A percentile compares a stretch with the other conserved stretches of the same genome.
These are phyloP conservation scores for Imleria badia DNA, from an alignment of 768 basidiomycete species.

Conservation along the genomic window DNA sequence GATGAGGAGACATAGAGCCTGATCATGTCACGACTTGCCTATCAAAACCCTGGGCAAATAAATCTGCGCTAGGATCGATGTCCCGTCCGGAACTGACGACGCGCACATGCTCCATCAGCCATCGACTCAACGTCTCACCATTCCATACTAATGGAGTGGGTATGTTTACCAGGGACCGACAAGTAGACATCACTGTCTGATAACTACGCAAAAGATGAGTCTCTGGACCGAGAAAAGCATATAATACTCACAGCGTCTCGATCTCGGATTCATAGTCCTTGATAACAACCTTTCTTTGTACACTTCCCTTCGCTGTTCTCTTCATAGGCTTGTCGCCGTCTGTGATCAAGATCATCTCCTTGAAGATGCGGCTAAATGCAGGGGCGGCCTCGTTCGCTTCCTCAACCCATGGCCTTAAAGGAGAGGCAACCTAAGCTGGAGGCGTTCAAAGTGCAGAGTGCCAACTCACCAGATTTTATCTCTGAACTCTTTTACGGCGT, in stretches of 20 bases:
- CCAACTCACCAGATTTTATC: conserved; percentile 24
- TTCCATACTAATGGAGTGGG: neutral
- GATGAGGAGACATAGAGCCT: neutral
- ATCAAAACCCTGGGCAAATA: conserved; percentile 36
- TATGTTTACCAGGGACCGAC: neutral
- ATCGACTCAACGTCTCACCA: neutral
- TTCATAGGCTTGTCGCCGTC: conserved; percentile 39
- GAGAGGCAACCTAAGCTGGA: neutral
- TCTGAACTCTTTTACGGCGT: conserved; percentile 13
- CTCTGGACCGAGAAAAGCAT: neutral
- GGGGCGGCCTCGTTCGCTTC: conserved; percentile 41
- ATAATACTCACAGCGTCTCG: conserved; percentile 16
- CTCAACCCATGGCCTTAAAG: conserved; percentile 36
- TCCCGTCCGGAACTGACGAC: neutral
- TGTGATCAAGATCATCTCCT: conserved; percentile 51
- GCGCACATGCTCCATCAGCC: conserved; percentile 12
- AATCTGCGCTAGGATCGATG: conserved; percentile 7
- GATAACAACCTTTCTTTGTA: conserved; percentile 15
- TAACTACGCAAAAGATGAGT: conserved; percentile 1
- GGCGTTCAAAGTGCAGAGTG: too few species aligned
- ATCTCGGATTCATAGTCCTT: conserved; percentile 30
- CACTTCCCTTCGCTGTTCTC: conserved; percentile 35
- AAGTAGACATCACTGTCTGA: neutral
- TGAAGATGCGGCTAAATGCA: conserved; percentile 43
- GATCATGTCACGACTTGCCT: conserved; percentile 18